Conservation (phyloP, 257 asterid genomes). For the Sherardia arvensis region DNA sequence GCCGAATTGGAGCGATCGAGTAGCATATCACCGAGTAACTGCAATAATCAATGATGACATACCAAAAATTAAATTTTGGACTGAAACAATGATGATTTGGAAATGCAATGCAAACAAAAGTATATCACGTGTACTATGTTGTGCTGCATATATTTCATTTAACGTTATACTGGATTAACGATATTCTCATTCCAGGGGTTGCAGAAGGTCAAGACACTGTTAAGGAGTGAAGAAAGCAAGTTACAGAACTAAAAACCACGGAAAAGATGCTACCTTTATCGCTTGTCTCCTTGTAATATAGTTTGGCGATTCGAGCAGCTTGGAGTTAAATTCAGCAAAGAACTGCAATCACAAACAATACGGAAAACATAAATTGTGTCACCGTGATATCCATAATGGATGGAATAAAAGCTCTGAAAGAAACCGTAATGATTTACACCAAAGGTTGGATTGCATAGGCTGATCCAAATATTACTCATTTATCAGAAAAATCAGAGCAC, state of each 20-base stretch:
- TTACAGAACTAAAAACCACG: slow-evolving; percentile 4
- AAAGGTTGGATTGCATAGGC: not conserved
- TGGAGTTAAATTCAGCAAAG: slow-evolving; percentile 76
- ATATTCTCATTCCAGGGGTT: too few species aligned
- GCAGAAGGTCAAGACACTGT: not conserved
- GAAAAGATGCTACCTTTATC: slow-evolving; percentile 43
- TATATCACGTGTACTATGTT: not conserved
- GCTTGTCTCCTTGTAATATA: slow-evolving; percentile 93
- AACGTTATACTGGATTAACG: too few species aligned
- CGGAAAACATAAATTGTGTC: not conserved
- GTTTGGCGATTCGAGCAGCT: slow-evolving; percentile 70
- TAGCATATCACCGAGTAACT: slow-evolving; percentile 83
- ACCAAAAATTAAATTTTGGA: not conserved
- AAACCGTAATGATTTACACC: not conserved
- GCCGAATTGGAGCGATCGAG: slow-evolving; percentile 85
- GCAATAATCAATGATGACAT: slow-evolving; percentile 11
- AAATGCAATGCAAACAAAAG: not conserved
- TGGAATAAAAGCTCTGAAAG: not conserved
- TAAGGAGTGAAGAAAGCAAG: not conserved
- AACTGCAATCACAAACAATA: slow-evolving; percentile 39
- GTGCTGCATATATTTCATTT: too few species aligned
- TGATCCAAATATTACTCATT: not conserved
- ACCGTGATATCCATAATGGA: not conserved
- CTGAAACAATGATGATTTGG: not conserved
- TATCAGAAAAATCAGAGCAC: not conserved